These are phyloP conservation scores for Trematosphaeria pertusa DNA, from an alignment of 2,329 filamentous ascomycete genomes.

Conservation along the genomic window DNA sequence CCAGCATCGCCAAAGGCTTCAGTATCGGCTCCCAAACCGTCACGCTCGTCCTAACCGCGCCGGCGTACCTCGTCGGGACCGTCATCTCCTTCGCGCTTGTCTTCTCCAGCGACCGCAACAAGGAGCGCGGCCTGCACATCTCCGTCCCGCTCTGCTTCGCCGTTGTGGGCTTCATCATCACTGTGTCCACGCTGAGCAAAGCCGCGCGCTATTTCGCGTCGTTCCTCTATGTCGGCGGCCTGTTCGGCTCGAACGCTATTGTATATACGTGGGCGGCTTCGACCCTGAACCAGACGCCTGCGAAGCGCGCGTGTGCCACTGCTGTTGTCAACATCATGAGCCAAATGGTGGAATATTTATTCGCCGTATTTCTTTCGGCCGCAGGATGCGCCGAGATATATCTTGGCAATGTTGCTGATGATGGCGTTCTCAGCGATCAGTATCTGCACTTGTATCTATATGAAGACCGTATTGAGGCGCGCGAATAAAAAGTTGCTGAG, in stretches of 20 bases:
- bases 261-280: conserved; percentile 45
- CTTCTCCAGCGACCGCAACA: conserved; percentile 14
- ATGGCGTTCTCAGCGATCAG: conserved; percentile 11
- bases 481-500: conserved; percentile 3
- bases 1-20: conserved; percentile 12
- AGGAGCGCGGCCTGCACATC: conserved; percentile 22
- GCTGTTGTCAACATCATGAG: conserved; percentile 18
- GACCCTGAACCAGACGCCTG: conserved; percentile 19
- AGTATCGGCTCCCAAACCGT: conserved; percentile 16
- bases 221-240: conserved; percentile 40
- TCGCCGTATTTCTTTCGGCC: conserved; percentile 15
- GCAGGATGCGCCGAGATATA: conserved; percentile 10
- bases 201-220: conserved; percentile 32
- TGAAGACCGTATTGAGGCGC: conserved; percentile 12
- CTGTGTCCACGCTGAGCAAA: conserved; percentile 18
- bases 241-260: conserved; percentile 42
- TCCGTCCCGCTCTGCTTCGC: conserved; percentile 14
- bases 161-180: conserved; percentile 23
- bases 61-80: conserved; percentile 19
- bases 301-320: conserved; percentile 13
- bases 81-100: conserved; percentile 18
- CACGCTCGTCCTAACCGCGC: conserved; percentile 17
- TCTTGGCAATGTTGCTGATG: conserved; percentile 14
- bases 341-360: conserved; percentile 15
- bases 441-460: conserved; percentile 9